Conservation (phyloP, 352 stramenopile genomes). For the Globisporangium cylindrosporum region DNA sequence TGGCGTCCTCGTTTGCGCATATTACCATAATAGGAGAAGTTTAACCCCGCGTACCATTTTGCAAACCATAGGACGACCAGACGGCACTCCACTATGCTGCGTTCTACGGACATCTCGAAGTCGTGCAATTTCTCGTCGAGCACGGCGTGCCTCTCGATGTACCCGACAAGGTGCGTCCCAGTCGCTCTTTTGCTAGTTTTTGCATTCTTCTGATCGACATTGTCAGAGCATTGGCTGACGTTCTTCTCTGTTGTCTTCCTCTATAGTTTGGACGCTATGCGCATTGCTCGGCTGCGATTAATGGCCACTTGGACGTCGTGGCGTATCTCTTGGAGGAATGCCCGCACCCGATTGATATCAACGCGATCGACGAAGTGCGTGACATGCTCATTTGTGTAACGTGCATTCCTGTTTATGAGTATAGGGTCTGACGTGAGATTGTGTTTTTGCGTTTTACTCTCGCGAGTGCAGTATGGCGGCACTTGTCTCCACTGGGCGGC, state of each 20-base stretch:
- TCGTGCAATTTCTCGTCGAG: slow-evolving; percentile 83
- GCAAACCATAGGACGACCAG: slow-evolving; percentile 57
- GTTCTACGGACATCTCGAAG: slow-evolving; percentile 85
- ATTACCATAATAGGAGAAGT: not conserved
- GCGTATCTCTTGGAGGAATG: slow-evolving; percentile 82
- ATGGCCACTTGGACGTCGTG: slow-evolving; percentile 85
- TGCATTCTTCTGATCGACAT: not conserved
- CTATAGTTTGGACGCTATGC: slow-evolving; percentile 63
- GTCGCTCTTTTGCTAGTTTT: not conserved
- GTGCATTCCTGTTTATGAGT: not conserved
- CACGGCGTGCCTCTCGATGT: slow-evolving; percentile 77
- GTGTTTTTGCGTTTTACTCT: not conserved
- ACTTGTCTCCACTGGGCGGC: slow-evolving; percentile 85
- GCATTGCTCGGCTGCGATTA: slow-evolving; percentile 82
- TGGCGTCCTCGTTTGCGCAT: not conserved
- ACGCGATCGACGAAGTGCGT: slow-evolving; percentile 80
- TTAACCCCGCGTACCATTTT: not conserved
- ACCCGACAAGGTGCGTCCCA: slow-evolving; percentile 57
- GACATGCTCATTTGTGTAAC: not conserved
- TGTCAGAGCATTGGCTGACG: not conserved
- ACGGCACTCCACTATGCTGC: slow-evolving; percentile 83
- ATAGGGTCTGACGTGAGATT: not conserved
- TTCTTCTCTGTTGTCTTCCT: not conserved
- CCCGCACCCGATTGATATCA: slow-evolving; percentile 79
- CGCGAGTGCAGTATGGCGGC: slow-evolving; percentile 65